phyloP scores from a whole-genome alignment of 2,329 filamentous ascomycete genomes.

The Neofusicoccum cordaticola region DNA sequence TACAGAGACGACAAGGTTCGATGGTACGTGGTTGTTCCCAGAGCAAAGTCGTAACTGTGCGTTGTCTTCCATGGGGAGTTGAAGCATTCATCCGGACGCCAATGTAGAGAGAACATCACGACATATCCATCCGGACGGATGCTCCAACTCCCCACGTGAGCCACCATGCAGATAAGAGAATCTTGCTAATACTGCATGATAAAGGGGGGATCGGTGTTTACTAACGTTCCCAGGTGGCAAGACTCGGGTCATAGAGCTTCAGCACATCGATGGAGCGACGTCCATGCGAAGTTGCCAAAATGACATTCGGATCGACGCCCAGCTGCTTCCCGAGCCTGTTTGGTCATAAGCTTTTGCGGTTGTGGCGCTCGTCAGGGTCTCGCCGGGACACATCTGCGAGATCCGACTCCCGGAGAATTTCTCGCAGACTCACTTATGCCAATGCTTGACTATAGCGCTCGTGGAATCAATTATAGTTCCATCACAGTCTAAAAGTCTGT shows the following conservation, averaged over 20 bases:
- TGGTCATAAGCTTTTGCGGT: conserved; percentile 11
- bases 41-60: not conserved
- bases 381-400: conserved; percentile 2
- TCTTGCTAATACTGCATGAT: not conserved
- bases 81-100: not conserved
- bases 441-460: conserved; percentile 72
- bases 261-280: conserved; percentile 85
- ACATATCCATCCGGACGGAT: not conserved
- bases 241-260: conserved; percentile 72
- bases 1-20: not conserved
- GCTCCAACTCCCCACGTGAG: not conserved
- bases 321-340: conserved; percentile 75
- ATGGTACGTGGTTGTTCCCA: too few species aligned
- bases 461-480: conserved; percentile 83
- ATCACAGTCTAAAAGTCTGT: conserved; percentile 61
- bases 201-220: conserved; percentile 23
- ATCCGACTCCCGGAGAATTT: conserved; percentile 2
- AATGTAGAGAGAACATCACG: not conserved
- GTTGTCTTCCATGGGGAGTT: not conserved
- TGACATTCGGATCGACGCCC: conserved; percentile 77
- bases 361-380: not conserved
- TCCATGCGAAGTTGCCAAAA: conserved; percentile 88
- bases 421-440: conserved; percentile 62
- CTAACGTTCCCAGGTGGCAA: conserved; percentile 92
- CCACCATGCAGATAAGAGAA: not conserved